These are phyloP conservation scores for Tuber magnatum DNA, from an alignment of 495 filamentous ascomycete genomes.

Conservation along the genomic window DNA sequence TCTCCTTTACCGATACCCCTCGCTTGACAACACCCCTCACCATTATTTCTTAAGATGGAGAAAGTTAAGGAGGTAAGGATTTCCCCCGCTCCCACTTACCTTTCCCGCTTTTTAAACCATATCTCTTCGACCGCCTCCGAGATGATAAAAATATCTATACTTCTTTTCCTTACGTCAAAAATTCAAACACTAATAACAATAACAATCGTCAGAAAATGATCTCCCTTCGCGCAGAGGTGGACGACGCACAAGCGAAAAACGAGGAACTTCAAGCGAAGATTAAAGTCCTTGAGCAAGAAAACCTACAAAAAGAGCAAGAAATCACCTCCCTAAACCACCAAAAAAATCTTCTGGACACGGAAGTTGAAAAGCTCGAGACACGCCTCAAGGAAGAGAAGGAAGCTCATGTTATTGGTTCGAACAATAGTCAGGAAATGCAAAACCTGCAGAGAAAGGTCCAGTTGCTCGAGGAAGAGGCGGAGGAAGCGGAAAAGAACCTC, in stretches of 20 bases:
- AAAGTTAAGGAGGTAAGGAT: constrained; percentile 43
- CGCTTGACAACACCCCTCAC: constrained; percentile 14
- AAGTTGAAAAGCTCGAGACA: constrained; percentile 82
- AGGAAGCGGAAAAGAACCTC: constrained; percentile 86
- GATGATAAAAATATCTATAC: neutral
- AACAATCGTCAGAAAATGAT: constrained; percentile 77
- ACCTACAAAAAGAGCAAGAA: constrained; percentile 91
- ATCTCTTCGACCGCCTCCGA: constrained; percentile 4
- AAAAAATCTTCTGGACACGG: constrained; percentile 75
- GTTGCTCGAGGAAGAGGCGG: constrained; percentile 93
- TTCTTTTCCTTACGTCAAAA: constrained; percentile 2
- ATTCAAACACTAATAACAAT: constrained; percentile 8
- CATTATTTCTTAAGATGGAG: constrained; percentile 46
- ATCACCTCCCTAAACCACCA: constrained; percentile 90
- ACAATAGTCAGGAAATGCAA: constrained; percentile 79
- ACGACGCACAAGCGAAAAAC: constrained; percentile 65
- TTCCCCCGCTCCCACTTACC: neutral
- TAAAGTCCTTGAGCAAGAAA: constrained; percentile 90
- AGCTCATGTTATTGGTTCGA: constrained; percentile 61
- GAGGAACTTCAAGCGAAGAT: constrained; percentile 81
- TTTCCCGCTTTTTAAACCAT: constrained; percentile 1
- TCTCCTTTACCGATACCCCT: constrained; percentile 28
- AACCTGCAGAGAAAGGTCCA: constrained; percentile 82
- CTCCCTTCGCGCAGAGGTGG: constrained; percentile 83
- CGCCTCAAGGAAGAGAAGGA: constrained; percentile 71